A percentile compares a stretch with the other conserved stretches of the same genome.
phyloP scores from a whole-genome alignment of 1,284 basidiomycete species.

The Thecaphora thlaspeos region DNA sequence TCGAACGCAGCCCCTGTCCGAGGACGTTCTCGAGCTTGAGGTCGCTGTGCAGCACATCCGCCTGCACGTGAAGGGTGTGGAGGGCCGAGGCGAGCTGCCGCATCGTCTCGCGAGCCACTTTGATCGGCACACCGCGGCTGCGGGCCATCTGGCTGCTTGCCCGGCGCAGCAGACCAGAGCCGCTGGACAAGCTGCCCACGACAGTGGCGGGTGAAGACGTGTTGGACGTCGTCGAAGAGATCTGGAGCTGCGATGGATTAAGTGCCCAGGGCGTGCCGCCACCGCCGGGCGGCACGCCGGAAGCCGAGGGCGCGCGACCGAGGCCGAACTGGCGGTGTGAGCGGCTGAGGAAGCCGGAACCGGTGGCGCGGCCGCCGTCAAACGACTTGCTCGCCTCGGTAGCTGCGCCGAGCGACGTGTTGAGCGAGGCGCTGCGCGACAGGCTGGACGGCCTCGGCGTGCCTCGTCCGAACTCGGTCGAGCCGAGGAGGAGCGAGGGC shows the following conservation, averaged over 20 bases:
- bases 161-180: conserved; percentile 19
- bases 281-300: neutral
- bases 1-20: conserved; percentile 19
- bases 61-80: conserved; percentile 78
- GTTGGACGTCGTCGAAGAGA: conserved; percentile 5
- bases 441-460: conserved; percentile 3
- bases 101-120: conserved; percentile 78
- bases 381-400: conserved; percentile 3
- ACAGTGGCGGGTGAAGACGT: conserved; percentile 26
- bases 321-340: conserved; percentile 7
- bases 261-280: neutral
- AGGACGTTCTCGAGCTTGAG: conserved; percentile 96
- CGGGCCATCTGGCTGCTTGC: conserved; percentile 16
- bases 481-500: neutral
- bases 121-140: conserved; percentile 43
- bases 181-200: conserved; percentile 24
- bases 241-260: neutral
- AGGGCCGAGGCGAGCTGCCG: conserved; percentile 83
- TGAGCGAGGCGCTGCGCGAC: conserved; percentile 28
- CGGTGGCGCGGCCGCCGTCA: conserved; percentile 15
- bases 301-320: conserved; percentile 16
- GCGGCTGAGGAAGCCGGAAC: conserved; percentile 25
- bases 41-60: conserved; percentile 64
- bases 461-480: neutral
- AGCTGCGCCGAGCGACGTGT: conserved; percentile 13